phyloP scores from a whole-genome alignment of 805 yeast genomes.

The Lachancea fermentati region DNA sequence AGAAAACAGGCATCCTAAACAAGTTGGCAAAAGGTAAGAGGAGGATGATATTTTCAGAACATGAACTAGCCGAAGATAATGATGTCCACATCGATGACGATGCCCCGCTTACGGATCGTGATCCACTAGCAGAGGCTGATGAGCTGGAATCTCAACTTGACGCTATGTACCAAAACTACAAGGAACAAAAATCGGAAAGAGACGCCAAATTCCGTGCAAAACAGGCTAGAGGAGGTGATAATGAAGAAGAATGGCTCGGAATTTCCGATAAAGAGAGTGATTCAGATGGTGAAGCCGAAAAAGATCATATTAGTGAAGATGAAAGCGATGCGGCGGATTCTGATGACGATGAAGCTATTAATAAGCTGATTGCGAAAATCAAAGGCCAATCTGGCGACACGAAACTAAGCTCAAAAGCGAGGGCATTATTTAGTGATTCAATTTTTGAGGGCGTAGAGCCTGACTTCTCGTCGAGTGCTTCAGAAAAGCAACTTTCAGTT shows the following conservation, averaged over 20 bases:
- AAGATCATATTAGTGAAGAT: constrained; percentile 39
- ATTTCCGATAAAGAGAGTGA: constrained; percentile 45
- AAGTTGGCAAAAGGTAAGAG: constrained; percentile 74
- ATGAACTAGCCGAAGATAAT: constrained; percentile 48
- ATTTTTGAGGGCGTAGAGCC: constrained; percentile 47
- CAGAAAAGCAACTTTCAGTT: background rate
- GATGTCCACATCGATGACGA: constrained; percentile 53
- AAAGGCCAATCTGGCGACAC: constrained; percentile 42
- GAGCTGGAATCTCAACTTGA: constrained; percentile 78
- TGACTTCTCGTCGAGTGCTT: constrained; percentile 25
- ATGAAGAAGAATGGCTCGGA: constrained; percentile 77
- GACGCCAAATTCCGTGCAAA: constrained; percentile 67
- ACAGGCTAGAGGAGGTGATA: constrained; percentile 66
- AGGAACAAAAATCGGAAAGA: constrained; percentile 59
- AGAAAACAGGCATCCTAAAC: constrained; percentile 75
- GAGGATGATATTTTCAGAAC: constrained; percentile 50
- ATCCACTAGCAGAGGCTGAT: constrained; percentile 46
- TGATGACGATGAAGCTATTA: constrained; percentile 70
- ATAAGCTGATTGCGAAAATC: constrained; percentile 49
- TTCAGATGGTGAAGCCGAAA: constrained; percentile 27
- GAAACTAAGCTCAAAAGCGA: constrained; percentile 38
- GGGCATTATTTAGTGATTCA: constrained; percentile 45
- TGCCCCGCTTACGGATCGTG: constrained; percentile 29
- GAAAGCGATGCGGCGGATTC: constrained; percentile 46
- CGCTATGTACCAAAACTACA: constrained; percentile 70